Evolutionary conservation across 306 rosid genomes (phyloP).

Genomic region (Malus sylvestris): DNA sequence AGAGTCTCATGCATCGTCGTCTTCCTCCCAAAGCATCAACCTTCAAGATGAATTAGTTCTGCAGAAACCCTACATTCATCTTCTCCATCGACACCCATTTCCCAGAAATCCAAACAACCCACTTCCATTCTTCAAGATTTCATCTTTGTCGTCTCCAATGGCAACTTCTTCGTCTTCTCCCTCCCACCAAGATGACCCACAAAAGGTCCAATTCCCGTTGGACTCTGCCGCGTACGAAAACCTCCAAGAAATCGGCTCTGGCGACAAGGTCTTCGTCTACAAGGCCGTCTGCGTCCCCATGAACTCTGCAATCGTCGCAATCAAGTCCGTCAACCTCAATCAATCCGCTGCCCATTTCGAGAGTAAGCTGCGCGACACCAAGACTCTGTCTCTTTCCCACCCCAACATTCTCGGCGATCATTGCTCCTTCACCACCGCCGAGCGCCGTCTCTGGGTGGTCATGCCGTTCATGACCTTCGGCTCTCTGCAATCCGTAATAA

Average conservation of each 20-base stretch:
- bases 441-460: slow-evolving; percentile 57
- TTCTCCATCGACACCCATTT: neutral
- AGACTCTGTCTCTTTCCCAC: slow-evolving; percentile 49
- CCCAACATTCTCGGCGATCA: slow-evolving; percentile 59
- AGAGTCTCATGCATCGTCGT: too few species aligned
- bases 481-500: slow-evolving; percentile 47
- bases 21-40: too few species aligned
- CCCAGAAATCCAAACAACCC: neutral
- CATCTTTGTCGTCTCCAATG: neutral
- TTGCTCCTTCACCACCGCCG: slow-evolving; percentile 47
- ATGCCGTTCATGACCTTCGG: slow-evolving; percentile 79
- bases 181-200: neutral
- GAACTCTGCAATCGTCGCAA: slow-evolving; percentile 46
- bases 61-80: slow-evolving; percentile 6
- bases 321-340: slow-evolving; percentile 57
- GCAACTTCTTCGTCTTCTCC: neutral
- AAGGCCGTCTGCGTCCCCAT: slow-evolving; percentile 51
- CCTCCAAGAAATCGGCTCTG: slow-evolving; percentile 42
- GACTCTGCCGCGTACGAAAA: slow-evolving; percentile 31
- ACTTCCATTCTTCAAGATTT: neutral
- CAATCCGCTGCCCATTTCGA: slow-evolving; percentile 37
- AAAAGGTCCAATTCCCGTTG: slow-evolving; percentile 42
- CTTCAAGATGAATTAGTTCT: neutral
- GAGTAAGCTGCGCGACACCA: slow-evolving; percentile 36
- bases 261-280: slow-evolving; percentile 47